These are phyloP conservation scores for Didymellaceae sp. DNA, from an alignment of 2,329 filamentous ascomycete genomes.

Conservation along the genomic window DNA sequence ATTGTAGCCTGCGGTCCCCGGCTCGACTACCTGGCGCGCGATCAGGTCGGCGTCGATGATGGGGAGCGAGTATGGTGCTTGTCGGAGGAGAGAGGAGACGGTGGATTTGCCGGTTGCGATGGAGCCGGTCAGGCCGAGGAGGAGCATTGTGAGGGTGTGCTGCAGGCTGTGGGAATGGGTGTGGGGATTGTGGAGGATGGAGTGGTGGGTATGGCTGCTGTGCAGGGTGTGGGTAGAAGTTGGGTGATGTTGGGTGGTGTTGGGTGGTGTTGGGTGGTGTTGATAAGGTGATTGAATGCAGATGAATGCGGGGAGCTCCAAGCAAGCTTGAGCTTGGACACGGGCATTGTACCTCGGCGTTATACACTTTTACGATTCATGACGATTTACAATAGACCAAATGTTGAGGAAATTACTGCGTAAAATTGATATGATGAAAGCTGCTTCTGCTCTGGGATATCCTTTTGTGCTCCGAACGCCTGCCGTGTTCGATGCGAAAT, in stretches of 20 bases:
- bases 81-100: constrained; percentile 81
- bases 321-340: constrained; percentile 15
- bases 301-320: constrained; percentile 22
- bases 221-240: not conserved
- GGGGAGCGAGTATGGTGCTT: constrained; percentile 82
- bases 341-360: constrained; percentile 14
- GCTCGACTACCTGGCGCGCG: constrained; percentile 92
- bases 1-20: constrained; percentile 82
- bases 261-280: not conserved
- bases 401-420: no score
- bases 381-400: not conserved
- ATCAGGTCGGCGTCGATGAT: constrained; percentile 94
- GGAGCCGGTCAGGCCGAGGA: constrained; percentile 94
- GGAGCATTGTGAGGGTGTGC: constrained; percentile 68
- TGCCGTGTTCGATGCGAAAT: not conserved
- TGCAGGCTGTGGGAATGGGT: not conserved
- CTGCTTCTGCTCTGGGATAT: constrained; percentile 11
- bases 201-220: no score
- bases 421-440: no score
- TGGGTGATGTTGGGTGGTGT: not conserved
- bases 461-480: constrained; percentile 20
- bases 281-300: not conserved
- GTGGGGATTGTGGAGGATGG: not conserved
- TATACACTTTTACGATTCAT: not conserved
- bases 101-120: constrained; percentile 99